Evolutionary conservation across 2,329 filamentous ascomycete genomes (phyloP).

Genomic region (Biscogniauxia mediterranea): DNA sequence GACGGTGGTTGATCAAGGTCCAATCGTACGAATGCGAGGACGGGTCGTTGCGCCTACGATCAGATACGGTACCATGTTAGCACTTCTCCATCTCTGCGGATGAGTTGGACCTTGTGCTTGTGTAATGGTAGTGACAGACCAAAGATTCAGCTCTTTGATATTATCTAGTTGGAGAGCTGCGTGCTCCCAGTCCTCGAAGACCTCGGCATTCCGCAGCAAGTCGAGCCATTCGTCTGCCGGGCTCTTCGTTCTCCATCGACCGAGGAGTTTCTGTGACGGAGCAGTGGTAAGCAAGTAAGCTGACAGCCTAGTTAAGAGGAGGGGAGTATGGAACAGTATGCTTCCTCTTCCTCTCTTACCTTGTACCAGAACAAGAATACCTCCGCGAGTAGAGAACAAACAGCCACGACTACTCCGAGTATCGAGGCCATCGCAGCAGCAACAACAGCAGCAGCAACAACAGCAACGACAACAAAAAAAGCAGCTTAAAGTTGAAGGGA

Average conservation of each 20-base stretch:
- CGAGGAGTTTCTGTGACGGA: slow-evolving; percentile 58
- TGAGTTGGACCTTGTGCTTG: not conserved
- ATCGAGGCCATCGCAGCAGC: slow-evolving; percentile 25
- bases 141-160: slow-evolving; percentile 75
- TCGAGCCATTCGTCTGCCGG: slow-evolving; percentile 65
- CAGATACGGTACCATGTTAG: slow-evolving; percentile 9
- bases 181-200: slow-evolving; percentile 83
- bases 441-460: slow-evolving; percentile 7
- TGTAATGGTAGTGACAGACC: slow-evolving; percentile 46
- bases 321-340: slow-evolving; percentile 6
- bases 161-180: slow-evolving; percentile 82
- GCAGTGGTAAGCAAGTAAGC: slow-evolving; percentile 11
- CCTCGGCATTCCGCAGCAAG: slow-evolving; percentile 61
- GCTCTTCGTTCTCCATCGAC: slow-evolving; percentile 66
- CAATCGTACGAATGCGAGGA: slow-evolving; percentile 83
- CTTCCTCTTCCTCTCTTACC: slow-evolving; percentile 48
- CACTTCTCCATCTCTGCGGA: not conserved
- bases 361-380: slow-evolving; percentile 62
- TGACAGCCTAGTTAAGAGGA: not conserved
- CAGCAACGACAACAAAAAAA: too few species aligned
- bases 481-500: not conserved
- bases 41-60: slow-evolving; percentile 72
- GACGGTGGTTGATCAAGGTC: slow-evolving; percentile 74
- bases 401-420: slow-evolving; percentile 39
- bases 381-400: slow-evolving; percentile 60